Evolutionary conservation across 139 green algal genomes (phyloP), one percentile per base, ranked within the genome.

Genomic region (Chlamydomonas schloesseri): DNA sequence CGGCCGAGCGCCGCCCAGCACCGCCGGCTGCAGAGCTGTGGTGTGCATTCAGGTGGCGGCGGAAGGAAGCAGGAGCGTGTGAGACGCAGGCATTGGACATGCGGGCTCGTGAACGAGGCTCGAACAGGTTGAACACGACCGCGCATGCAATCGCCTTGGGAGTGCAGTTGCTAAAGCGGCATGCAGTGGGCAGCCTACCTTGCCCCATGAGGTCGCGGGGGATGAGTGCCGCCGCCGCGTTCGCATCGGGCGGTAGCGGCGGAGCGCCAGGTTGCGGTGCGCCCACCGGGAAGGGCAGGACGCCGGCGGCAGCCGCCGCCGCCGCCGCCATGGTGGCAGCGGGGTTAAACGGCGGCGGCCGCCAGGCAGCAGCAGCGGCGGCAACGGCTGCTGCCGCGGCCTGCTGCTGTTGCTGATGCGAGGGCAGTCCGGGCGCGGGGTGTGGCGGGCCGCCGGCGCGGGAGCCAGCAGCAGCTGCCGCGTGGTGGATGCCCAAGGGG

Each of bases 351-450:
- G 78, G 42, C 31, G 78, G 78, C 64, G 78, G 64, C 17, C 78
- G 78, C 78, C 78, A 84, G 17, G 46, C 78, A 1, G 64, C 78
- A 9, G 78, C 64, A 0, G 71, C 71, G 10, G 71, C 37, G 24
- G 71, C 71, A 4, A 62, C 78, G 20, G 78, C 78, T 29, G 78
- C 78, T 64, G 71, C 78, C 29, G 64, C 78, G 18, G 78, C 78
- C 64, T 6, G 46, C 29, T 71, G 58, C 60, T 17, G 76, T 20
- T 75, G 78, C 23, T 83, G 78, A 29, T 84, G 78, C 34, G 46
- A 9, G 3, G 18, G 78, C 64, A 73, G 62, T 10, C 29, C 37
- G 60, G 62, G 24, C 1, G 26, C 26, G 28, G 37, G 46, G 62
- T 73, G 37, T 26, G 78, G 64, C 14, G 72, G 64, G 1, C 26